Conservation (phyloP, 371 early-diverging fungal genomes). For the Zopfochytrium polystomum region DNA sequence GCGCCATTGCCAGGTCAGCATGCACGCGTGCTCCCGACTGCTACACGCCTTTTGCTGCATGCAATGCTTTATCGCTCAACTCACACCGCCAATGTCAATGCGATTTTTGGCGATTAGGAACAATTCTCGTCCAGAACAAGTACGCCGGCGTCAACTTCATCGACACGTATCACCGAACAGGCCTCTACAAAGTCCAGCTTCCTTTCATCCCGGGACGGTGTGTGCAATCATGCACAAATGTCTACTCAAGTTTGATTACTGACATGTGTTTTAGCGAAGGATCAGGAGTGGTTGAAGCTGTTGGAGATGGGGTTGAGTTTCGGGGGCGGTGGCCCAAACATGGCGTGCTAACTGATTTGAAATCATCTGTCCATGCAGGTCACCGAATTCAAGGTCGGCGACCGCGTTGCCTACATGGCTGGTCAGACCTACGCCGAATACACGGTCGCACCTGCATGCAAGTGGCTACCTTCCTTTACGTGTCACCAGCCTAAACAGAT, state of each 20-base stretch:
- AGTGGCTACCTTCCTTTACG: not conserved
- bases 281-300: conserved; percentile 75
- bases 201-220: conserved; percentile 72
- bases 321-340: too few species aligned
- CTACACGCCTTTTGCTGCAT: too few species aligned
- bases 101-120: too few species aligned
- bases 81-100: too few species aligned
- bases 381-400: conserved; percentile 71
- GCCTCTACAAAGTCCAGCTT: conserved; percentile 69
- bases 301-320: conserved; percentile 55
- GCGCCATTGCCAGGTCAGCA: too few species aligned
- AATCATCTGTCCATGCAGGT: conserved; percentile 27
- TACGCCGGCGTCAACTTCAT: conserved; percentile 87
- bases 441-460: conserved; percentile 46
- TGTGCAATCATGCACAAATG: not conserved
- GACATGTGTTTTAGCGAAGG: conserved; percentile 57
- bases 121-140: conserved; percentile 76
- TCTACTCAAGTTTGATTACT: not conserved
- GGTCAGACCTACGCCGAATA: conserved; percentile 77
- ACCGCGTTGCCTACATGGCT: conserved; percentile 76
- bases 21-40: too few species aligned
- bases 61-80: too few species aligned
- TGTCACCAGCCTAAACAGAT: not conserved
- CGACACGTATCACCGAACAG: conserved; percentile 89
- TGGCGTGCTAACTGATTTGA: too few species aligned